Conservation (phyloP, 805 yeast species). For the Cyberlindnera petersonii region DNA sequence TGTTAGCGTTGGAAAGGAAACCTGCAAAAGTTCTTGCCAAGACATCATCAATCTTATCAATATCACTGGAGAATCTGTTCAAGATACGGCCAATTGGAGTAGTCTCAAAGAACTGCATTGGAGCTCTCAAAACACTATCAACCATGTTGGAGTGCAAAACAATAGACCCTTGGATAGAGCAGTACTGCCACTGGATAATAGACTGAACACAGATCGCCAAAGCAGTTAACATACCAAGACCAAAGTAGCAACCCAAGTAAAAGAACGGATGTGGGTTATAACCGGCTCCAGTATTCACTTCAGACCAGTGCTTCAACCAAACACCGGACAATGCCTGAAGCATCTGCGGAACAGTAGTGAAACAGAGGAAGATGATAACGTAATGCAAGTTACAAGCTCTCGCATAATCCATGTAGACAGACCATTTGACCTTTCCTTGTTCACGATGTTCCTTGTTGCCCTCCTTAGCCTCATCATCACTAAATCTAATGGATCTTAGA, state of each 20-base stretch:
- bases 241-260: constrained; percentile 73
- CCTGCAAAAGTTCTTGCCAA: constrained; percentile 66
- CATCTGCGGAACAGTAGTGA: constrained; percentile 55
- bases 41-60: constrained; percentile 81
- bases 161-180: constrained; percentile 80
- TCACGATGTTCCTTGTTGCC: constrained; percentile 70
- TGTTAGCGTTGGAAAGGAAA: constrained; percentile 58
- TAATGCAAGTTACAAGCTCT: constrained; percentile 75
- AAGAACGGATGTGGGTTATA: constrained; percentile 66
- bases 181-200: constrained; percentile 68
- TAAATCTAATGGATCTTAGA: constrained; percentile 36
- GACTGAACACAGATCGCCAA: constrained; percentile 59
- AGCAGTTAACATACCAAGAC: constrained; percentile 68
- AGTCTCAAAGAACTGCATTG: constrained; percentile 94
- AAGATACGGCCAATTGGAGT: constrained; percentile 92
- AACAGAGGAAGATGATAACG: constrained; percentile 53
- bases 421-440: constrained; percentile 91
- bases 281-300: constrained; percentile 67
- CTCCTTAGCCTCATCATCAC: constrained; percentile 26
- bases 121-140: constrained; percentile 70
- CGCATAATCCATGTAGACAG: constrained; percentile 77
- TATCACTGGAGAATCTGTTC: constrained; percentile 88
- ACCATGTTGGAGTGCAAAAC: constrained; percentile 76
- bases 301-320: constrained; percentile 98
- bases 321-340: constrained; percentile 68